Evolutionary conservation across 768 basidiomycete genomes (phyloP).

Genomic region (Antrodiella citrinella): DNA sequence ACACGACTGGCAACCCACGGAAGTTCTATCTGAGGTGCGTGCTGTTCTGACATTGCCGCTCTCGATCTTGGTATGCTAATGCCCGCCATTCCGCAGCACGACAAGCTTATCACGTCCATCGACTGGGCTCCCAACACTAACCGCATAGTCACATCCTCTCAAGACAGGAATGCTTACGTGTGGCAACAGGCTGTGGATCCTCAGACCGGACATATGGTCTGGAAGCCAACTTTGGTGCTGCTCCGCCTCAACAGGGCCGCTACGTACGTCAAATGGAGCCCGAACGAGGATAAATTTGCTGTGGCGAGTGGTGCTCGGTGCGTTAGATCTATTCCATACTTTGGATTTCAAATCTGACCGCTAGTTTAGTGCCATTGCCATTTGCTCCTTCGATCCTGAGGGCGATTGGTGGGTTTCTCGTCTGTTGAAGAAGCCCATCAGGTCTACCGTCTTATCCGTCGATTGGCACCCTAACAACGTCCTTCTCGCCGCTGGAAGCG

Average conservation of each 20-base stretch:
- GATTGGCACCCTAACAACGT: constrained; percentile 99
- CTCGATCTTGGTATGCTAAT: too few species aligned
- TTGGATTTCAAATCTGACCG: constrained; percentile 1
- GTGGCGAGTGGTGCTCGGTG: constrained; percentile 81
- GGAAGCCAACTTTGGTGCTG: constrained; percentile 97
- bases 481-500: constrained; percentile 91
- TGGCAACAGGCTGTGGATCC: constrained; percentile 82
- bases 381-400: constrained; percentile 96
- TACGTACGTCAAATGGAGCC: constrained; percentile 93
- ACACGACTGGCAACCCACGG: constrained; percentile 58
- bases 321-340: neutral
- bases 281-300: constrained; percentile 96
- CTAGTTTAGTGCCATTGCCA: constrained; percentile 74
- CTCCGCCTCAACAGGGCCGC: constrained; percentile 94
- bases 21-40: constrained; percentile 79
- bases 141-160: constrained; percentile 97
- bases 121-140: constrained; percentile 98
- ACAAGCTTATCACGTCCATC: constrained; percentile 95
- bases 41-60: too few species aligned
- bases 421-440: constrained; percentile 93
- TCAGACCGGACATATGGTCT: constrained; percentile 58
- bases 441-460: constrained; percentile 87
- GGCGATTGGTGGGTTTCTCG: constrained; percentile 99
- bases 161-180: constrained; percentile 97
- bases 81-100: constrained; percentile 66